Conservation (phyloP, 192 early-diverging fungal species). For the Rhizophagus prolifer region DNA sequence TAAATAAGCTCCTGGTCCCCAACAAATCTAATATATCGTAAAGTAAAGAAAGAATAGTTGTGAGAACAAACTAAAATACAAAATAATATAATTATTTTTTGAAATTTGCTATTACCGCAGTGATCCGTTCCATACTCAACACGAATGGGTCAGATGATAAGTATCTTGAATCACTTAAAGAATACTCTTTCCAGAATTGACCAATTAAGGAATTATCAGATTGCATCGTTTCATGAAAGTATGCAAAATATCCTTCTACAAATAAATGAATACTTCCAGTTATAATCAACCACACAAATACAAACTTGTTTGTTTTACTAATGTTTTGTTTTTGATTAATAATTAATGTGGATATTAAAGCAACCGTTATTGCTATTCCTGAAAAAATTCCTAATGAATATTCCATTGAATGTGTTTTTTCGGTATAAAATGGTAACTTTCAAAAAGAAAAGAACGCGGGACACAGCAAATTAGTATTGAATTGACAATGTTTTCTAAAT, state of each 20-base stretch:
- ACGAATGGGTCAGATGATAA: conserved; percentile 81
- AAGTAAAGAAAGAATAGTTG: not conserved
- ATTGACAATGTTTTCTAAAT: not conserved
- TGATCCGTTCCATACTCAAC: conserved; percentile 83
- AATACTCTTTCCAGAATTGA: conserved; percentile 91
- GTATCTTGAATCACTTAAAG: conserved; percentile 85
- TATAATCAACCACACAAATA: conserved; percentile 82
- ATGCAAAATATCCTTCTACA: conserved; percentile 86
- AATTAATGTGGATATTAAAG: not conserved
- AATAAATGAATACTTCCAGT: conserved; percentile 80
- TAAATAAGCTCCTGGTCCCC: conserved; percentile 62
- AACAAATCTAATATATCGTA: conserved; percentile 15
- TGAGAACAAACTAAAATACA: not conserved
- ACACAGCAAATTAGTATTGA: not conserved
- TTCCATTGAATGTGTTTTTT: not conserved
- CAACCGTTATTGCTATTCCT: not conserved
- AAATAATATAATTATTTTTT: not conserved
- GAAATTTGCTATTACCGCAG: conserved; percentile 65
- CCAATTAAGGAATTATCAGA: conserved; percentile 64
- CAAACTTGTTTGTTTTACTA: conserved; percentile 32
- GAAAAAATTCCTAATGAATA: not conserved
- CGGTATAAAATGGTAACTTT: not conserved
- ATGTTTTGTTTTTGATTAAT: not conserved
- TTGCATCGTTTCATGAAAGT: conserved; percentile 65
- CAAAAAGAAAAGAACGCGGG: not conserved